Percentiles rank a stretch among this genome's conserved stretches.
These are phyloP conservation scores for Cucurbita ficifolia DNA, from an alignment of 306 rosid species.

Conservation along the genomic window DNA sequence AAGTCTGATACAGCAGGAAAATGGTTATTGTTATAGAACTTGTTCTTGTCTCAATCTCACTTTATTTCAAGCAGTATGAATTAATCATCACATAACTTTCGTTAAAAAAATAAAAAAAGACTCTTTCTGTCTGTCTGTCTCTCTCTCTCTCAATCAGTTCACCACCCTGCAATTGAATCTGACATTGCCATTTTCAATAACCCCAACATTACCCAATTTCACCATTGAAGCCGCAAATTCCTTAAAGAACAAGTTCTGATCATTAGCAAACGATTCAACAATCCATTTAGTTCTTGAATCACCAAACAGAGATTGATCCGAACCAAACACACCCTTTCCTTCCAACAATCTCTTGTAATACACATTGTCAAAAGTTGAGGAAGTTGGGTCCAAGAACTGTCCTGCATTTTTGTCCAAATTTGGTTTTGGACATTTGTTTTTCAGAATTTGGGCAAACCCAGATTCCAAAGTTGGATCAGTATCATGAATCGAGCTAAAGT, in stretches of 20 bases:
- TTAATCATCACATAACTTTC: background rate
- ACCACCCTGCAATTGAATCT: slow-evolving; percentile 30
- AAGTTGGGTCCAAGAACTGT: slow-evolving; percentile 45
- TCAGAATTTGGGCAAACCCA: slow-evolving; percentile 27
- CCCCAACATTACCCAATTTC: slow-evolving; percentile 48
- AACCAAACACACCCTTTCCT: slow-evolving; percentile 43
- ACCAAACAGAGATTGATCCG: slow-evolving; percentile 48
- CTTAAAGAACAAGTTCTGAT: slow-evolving; percentile 41
- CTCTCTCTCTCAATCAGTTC: background rate
- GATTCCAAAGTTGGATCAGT: slow-evolving; percentile 39
- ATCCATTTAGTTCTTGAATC: slow-evolving; percentile 50
- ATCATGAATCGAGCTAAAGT: slow-evolving; percentile 31
- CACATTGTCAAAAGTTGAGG: slow-evolving; percentile 55
- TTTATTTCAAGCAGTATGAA: background rate
- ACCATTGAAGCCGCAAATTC: slow-evolving; percentile 55
- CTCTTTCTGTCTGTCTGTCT: background rate
- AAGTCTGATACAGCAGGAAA: background rate
- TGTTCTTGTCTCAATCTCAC: background rate
- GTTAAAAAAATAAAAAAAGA: background rate
- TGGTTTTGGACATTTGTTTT: slow-evolving; percentile 31
- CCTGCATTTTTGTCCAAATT: slow-evolving; percentile 33
- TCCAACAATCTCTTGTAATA: slow-evolving; percentile 36
- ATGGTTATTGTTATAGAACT: background rate
- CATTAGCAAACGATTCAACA: slow-evolving; percentile 48
- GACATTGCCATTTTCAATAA: slow-evolving; percentile 34